phyloP scores from a whole-genome alignment of 768 basidiomycete species.

The Phylloporus sp. region DNA sequence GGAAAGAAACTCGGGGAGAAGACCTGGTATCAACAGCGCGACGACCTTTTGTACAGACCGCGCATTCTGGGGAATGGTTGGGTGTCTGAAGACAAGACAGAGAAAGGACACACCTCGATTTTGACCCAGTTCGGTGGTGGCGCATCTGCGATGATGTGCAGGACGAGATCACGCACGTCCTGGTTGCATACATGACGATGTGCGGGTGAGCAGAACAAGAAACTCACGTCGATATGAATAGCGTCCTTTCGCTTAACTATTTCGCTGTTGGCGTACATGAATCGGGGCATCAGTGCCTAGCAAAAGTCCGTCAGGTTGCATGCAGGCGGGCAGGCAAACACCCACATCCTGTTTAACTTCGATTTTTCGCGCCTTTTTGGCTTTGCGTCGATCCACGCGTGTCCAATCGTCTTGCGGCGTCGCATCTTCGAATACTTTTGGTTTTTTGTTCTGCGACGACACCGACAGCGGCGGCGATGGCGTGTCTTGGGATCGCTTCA shows the following conservation, averaged over 20 bases:
- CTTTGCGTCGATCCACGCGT: conserved; percentile 68
- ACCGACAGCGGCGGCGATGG: conserved; percentile 14
- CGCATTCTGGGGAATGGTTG: conserved; percentile 51
- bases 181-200: conserved; percentile 27
- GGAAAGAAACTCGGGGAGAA: conserved; percentile 70
- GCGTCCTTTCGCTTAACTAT: conserved; percentile 70
- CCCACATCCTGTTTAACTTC: conserved; percentile 62
- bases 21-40: conserved; percentile 77
- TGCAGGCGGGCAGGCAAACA: conserved; percentile 10
- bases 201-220: background rate
- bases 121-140: conserved; percentile 86
- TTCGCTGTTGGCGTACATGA: conserved; percentile 78
- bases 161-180: conserved; percentile 85
- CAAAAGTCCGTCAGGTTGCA: background rate
- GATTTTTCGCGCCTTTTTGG: conserved; percentile 60
- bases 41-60: conserved; percentile 75
- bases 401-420: conserved; percentile 51
- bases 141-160: conserved; percentile 79
- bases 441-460: conserved; percentile 36
- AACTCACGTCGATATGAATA: conserved; percentile 74
- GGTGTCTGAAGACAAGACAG: background rate
- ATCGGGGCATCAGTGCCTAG: conserved; percentile 47
- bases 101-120: conserved; percentile 56
- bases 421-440: conserved; percentile 28
- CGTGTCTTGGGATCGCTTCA: conserved; percentile 32